Evolutionary conservation across 1,139 yeast species (phyloP), one percentile per base, ranked within the genome.

Genomic region (Petasospora fabianii): DNA sequence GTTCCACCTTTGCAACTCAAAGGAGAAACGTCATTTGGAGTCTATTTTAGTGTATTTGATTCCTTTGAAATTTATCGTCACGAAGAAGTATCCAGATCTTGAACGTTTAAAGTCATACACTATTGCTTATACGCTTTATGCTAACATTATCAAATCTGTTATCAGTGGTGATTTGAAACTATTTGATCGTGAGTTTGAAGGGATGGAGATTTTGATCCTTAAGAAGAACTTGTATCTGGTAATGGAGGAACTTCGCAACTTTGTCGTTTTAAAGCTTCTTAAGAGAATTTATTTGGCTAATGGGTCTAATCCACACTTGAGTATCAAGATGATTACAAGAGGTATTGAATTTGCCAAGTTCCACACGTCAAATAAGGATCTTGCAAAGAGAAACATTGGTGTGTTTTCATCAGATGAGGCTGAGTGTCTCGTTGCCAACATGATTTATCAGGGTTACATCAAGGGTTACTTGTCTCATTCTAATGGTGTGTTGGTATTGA

Each of bases 381-480:
- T 33, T 11, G 35, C 41, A 3, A 20, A 30, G 9, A 38, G 46
- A 16, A 38, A 39, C 9, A 19, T 43, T 4, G 22, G 8, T 12
- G 12, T 32, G 6, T 52, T 39, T 21, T 42, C 50, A 2, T 29
- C 44, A 11, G 82, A 77, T 49, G 80, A 77, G 36, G 68, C 83
- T 6, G 97, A 90, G 61, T 80, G 94, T 48, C 61, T 75, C 19
- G 52, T 88, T 30, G 90, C 96, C 0, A 75, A 75, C 41, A 62
- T 84, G 51, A 86, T 90, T 14, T 67, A 71, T 36, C 63, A 61
- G 31, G 85, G 86, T 10, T 65, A 64, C 41, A 67, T 88, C 43
- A 87, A 84, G 62, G 97, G 97, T 1, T 90, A 88, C 59, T 64
- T 90, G 18, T 84, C 95, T 7, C 94, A 86, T 55, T 74, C 78